phyloP scores from a whole-genome alignment of 23 red algal genomes.

The Agarophyton chilense region DNA sequence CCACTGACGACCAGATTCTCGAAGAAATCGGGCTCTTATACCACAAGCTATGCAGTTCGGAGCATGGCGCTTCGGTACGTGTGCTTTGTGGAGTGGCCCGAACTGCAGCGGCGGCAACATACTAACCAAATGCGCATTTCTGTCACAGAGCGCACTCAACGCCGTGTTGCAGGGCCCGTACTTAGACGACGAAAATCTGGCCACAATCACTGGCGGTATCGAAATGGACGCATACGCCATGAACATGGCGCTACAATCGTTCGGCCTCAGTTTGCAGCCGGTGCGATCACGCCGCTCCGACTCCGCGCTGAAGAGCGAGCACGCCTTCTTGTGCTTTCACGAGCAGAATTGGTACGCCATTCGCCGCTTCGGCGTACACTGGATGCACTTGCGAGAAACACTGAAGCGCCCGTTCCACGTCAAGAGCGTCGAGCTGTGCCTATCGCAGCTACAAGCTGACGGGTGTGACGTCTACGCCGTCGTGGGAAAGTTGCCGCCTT shows the following conservation, averaged over 20 bases:
- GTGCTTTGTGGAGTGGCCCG: background rate
- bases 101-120: background rate
- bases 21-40: conserved; percentile 7
- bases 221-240: conserved; percentile 17
- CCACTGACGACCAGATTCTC: conserved; percentile 23
- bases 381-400: conserved; percentile 42
- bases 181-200: conserved; percentile 35
- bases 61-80: conserved; percentile 48
- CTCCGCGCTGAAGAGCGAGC: background rate
- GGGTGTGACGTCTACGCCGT: conserved; percentile 34
- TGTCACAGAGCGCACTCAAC: conserved; percentile 4
- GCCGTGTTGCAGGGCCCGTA: conserved; percentile 43
- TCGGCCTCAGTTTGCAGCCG: conserved; percentile 22
- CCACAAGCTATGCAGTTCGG: background rate
- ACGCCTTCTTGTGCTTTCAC: conserved; percentile 24
- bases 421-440: background rate
- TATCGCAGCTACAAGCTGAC: conserved; percentile 31
- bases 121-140: background rate
- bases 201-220: background rate
- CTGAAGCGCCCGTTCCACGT: conserved; percentile 14
- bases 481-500: conserved; percentile 19
- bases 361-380: conserved; percentile 41
- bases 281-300: background rate
- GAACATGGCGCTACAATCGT: conserved; percentile 39
- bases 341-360: conserved; percentile 32